Percentiles rank a stretch among this genome's conserved stretches.
Evolutionary conservation across 1,284 basidiomycete genomes (phyloP).

Genomic region (Leucoagaricus sp.): DNA sequence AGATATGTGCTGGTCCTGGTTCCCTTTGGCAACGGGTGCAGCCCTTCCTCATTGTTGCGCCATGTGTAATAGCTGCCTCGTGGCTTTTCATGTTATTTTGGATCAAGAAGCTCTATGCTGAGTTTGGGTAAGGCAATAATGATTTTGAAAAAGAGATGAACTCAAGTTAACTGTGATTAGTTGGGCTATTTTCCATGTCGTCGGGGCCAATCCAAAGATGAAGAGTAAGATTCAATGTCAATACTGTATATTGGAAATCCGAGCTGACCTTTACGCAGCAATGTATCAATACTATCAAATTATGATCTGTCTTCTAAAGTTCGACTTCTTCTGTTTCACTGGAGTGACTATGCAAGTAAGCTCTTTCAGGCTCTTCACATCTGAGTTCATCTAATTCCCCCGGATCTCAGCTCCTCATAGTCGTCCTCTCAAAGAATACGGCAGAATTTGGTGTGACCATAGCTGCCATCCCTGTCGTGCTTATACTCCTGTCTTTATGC

Average conservation of each 20-base stretch:
- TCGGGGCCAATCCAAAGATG: conserved; percentile 78
- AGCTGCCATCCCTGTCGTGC: conserved; percentile 79
- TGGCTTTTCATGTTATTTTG: conserved; percentile 56
- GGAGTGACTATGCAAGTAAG: conserved; percentile 84
- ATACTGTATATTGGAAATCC: not conserved
- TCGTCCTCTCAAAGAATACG: conserved; percentile 63
- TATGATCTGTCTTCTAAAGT: conserved; percentile 82
- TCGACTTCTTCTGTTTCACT: conserved; percentile 84
- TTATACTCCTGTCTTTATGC: conserved; percentile 65
- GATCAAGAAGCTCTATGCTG: conserved; percentile 54
- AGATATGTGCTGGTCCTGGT: conserved; percentile 48
- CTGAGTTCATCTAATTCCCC: conserved; percentile 16
- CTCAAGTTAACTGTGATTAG: conserved; percentile 27
- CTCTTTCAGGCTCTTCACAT: conserved; percentile 11
- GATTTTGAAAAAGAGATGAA: not conserved
- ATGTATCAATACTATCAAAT: conserved; percentile 88
- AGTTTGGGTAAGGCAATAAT: conserved; percentile 58
- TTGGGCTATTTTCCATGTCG: conserved; percentile 85
- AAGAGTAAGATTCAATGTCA: conserved; percentile 56
- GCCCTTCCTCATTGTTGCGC: conserved; percentile 55
- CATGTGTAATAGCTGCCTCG: conserved; percentile 51
- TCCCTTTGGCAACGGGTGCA: conserved; percentile 43
- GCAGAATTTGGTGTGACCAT: conserved; percentile 82
- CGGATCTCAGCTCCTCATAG: conserved; percentile 61
- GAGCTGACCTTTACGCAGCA: conserved; percentile 38